phyloP scores from a whole-genome alignment of 1,284 basidiomycete species.

The Porogramme epimiltina region DNA sequence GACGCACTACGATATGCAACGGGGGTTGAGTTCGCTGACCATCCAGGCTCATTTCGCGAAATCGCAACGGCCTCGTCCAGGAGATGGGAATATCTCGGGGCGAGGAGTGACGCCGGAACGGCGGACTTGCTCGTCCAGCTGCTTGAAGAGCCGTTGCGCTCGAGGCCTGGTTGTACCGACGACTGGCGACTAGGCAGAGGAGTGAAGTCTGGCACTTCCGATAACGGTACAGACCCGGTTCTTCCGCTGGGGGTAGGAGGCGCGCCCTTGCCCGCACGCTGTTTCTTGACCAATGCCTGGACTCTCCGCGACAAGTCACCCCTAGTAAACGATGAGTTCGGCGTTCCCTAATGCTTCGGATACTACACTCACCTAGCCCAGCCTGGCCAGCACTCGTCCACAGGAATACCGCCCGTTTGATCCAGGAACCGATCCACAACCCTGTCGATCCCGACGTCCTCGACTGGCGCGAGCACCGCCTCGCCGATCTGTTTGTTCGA shows the following conservation, averaged over 20 bases:
- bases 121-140: slow-evolving; percentile 10
- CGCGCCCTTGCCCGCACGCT: slow-evolving; percentile 55
- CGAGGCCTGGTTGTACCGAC: slow-evolving; percentile 15
- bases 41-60: slow-evolving; percentile 3
- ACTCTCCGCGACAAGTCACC: slow-evolving; percentile 54
- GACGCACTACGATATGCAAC: slow-evolving; percentile 17
- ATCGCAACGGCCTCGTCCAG: slow-evolving; percentile 52
- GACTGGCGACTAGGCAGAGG: slow-evolving; percentile 35
- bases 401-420: slow-evolving; percentile 13
- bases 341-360: not conserved
- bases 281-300: slow-evolving; percentile 62
- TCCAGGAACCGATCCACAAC: slow-evolving; percentile 22
- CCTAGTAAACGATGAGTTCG: slow-evolving; percentile 36
- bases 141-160: slow-evolving; percentile 5
- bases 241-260: slow-evolving; percentile 44
- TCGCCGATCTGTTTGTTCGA: slow-evolving; percentile 21
- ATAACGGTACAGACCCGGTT: slow-evolving; percentile 23
- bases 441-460: slow-evolving; percentile 15
- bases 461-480: slow-evolving; percentile 18
- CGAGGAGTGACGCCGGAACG: slow-evolving; percentile 43
- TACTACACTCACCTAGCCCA: slow-evolving; percentile 53
- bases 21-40: not conserved
- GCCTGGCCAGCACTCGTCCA: slow-evolving; percentile 15
- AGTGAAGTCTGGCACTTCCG: slow-evolving; percentile 53
- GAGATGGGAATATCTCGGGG: slow-evolving; percentile 59